phyloP scores from a whole-genome alignment of 2,329 filamentous ascomycete species.

The Aureobasidium pullulans region DNA sequence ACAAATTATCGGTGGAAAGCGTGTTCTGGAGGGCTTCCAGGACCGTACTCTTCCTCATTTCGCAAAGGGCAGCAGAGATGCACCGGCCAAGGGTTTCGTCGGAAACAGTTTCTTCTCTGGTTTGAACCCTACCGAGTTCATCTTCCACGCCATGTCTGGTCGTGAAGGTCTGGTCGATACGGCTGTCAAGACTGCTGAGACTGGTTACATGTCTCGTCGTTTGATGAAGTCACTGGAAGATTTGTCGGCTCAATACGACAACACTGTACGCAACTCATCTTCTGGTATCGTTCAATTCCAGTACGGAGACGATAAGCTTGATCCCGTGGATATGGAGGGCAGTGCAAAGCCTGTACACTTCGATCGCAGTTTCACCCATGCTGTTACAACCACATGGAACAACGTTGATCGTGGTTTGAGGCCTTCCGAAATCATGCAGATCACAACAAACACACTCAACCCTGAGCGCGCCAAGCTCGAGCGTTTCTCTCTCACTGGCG shows the following conservation, averaged over 20 bases:
- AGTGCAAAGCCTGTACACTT: constrained; percentile 89
- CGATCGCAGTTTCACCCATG: constrained; percentile 79
- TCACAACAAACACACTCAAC: constrained; percentile 62
- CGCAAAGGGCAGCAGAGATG: constrained; percentile 82
- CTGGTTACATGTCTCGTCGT: constrained; percentile 96
- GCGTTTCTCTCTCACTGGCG: constrained; percentile 54
- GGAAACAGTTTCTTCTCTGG: constrained; percentile 96
- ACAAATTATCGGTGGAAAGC: constrained; percentile 90
- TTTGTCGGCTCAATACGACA: constrained; percentile 85
- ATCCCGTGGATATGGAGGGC: constrained; percentile 97
- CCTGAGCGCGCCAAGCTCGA: constrained; percentile 59
- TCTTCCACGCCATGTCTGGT: constrained; percentile 97
- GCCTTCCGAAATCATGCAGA: constrained; percentile 62
- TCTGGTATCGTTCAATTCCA: constrained; percentile 92
- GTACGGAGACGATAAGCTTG: constrained; percentile 90
- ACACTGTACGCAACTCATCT: constrained; percentile 86
- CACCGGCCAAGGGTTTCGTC: constrained; percentile 95
- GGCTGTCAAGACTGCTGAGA: constrained; percentile 97
- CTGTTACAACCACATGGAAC: constrained; percentile 66
- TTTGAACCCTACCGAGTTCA: constrained; percentile 81
- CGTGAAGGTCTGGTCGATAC: constrained; percentile 98
- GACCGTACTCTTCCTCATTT: constrained; percentile 93
- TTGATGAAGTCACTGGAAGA: constrained; percentile 98
- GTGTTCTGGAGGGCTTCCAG: constrained; percentile 93
- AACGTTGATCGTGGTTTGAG: constrained; percentile 67